Conservation (phyloP, 108 stramenopile species). For the Cyclotella cryptica region DNA sequence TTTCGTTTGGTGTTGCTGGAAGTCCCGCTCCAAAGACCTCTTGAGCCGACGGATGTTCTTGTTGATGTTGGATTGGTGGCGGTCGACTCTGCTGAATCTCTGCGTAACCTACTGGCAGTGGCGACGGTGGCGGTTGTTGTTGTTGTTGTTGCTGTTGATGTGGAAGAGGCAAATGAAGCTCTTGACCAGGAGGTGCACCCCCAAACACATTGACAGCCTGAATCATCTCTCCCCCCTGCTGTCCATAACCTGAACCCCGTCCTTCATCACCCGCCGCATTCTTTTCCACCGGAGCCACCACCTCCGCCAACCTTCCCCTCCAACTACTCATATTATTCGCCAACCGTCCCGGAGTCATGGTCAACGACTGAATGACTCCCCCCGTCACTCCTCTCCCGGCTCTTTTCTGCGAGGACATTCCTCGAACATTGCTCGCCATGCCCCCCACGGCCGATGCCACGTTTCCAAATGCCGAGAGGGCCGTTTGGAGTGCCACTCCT, state of each 20-base stretch:
- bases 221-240: too few relatives aligned
- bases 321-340: constrained; percentile 24
- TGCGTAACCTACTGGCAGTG: background rate
- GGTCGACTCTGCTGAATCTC: background rate
- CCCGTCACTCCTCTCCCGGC: background rate
- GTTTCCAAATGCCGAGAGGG: constrained; percentile 26
- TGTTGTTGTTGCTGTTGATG: constrained; percentile 5
- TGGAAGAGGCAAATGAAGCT: background rate
- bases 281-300: constrained; percentile 24
- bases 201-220: background rate
- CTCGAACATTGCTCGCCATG: background rate
- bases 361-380: background rate
- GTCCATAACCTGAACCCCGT: background rate
- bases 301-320: constrained; percentile 25
- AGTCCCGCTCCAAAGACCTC: too few relatives aligned
- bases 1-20: too few relatives aligned
- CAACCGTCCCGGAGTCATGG: background rate
- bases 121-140: background rate
- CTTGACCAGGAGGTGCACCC: background rate
- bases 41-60: too few relatives aligned
- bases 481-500: constrained; percentile 33
- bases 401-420: background rate
- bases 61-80: background rate
- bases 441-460: constrained; percentile 24
- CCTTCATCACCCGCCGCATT: background rate